Base-by-base conservation (phyloP, 495 filamentous ascomycete genomes). In the Aspergillus heteromorphus region DNA sequence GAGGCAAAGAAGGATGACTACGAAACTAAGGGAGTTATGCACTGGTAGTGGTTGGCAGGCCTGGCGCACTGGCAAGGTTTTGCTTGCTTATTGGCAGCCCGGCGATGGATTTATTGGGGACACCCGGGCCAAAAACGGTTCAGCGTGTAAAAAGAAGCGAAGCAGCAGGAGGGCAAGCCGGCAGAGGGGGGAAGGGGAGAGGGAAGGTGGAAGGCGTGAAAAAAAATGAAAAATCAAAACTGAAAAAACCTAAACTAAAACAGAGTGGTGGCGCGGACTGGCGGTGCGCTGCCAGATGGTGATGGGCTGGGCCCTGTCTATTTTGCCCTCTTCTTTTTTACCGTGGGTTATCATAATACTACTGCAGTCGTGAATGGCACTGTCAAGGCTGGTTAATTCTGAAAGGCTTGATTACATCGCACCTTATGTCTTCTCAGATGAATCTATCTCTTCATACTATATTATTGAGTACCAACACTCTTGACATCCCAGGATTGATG, bases 1-100 rank as follows among this genome's bases (percentile, higher is more conserved):
- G 59, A 64, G 55, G 62, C 62, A 64, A 61, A 65, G 59, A 66
- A 64, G 34, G 34, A 65, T 59, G 62, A 70, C 65, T 66, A 60
- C 58, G 56, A 67, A 65, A 58, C 30, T 36, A 36, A 57, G 60
- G 55, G 23, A 47, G 23, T 47, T 16, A 29, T 47, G 21, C 16
- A 29, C 23, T 29, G 23, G 21, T 20, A 47, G 43, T 27, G 43
- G 43, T 47, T 47, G 27, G 43, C 21, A 29, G 34, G 34, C 34
- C 34, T 38, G 34, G 34, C 34, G 34, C 34, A n/a, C 34, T 47
- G 23, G 21, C 7, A 27, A 51, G 19, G 23, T 52, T 40, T 60
- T 55, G 27, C 47, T 54, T 56, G 50, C 45, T 57, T 62, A 53
- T 70, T 73, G 43, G 43, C 20, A 23, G 20, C 20, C 17, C 17